Conservation (phyloP, 352 stramenopile species). For the Phytophthora cryptogea region DNA sequence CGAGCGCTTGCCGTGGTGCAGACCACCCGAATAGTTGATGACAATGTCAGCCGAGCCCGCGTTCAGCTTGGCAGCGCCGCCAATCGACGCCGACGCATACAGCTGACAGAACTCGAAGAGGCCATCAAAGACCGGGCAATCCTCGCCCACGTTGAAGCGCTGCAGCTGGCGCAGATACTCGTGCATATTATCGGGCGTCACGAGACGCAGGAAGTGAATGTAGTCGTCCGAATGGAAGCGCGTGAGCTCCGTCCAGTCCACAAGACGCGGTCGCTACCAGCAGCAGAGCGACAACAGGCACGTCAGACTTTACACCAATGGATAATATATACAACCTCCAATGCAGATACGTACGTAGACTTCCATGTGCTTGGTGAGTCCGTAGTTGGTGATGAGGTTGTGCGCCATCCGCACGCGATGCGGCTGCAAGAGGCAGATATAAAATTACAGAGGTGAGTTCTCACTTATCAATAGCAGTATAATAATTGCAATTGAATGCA, state of each 20-base stretch:
- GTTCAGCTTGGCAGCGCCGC: conserved; percentile 96
- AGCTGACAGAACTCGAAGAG: conserved; percentile 99
- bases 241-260: conserved; percentile 97
- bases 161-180: conserved; percentile 94
- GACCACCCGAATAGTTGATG: conserved; percentile 99
- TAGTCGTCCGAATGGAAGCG: conserved; percentile 99
- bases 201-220: conserved; percentile 98
- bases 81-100: conserved; percentile 97
- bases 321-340: too few species aligned
- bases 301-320: conserved; percentile 6
- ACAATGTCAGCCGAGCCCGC: conserved; percentile 96
- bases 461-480: not conserved
- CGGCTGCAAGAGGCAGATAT: conserved; percentile 55
- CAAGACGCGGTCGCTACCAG: conserved; percentile 89
- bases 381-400: conserved; percentile 99
- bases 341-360: conserved; percentile 90
- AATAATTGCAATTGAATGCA: not conserved
- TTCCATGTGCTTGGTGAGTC: conserved; percentile 99
- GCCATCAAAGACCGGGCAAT: conserved; percentile 99
- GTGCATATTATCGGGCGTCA: conserved; percentile 99
- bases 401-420: conserved; percentile 99
- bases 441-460: not conserved
- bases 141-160: conserved; percentile 98
- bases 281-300: conserved; percentile 5
- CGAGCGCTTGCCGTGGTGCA: conserved; percentile 99